These are phyloP conservation scores for Tulasnella sp. DNA, from an alignment of 768 basidiomycete species.

Conservation along the genomic window DNA sequence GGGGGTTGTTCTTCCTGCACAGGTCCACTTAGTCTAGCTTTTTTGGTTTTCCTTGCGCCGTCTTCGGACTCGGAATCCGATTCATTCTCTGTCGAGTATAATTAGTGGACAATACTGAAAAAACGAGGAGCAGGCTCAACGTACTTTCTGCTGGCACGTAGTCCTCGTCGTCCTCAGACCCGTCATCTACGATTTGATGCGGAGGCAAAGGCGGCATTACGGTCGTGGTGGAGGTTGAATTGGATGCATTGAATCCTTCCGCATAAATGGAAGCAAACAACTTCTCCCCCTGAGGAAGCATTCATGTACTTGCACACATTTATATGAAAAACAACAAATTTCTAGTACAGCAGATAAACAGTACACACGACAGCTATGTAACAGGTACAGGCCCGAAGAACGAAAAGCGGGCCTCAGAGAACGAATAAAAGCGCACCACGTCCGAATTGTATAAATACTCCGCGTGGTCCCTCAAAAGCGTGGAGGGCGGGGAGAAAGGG, in stretches of 20 bases:
- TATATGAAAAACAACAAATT: neutral
- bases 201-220: neutral
- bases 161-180: slow-evolving; percentile 8
- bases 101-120: neutral
- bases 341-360: neutral
- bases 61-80: neutral
- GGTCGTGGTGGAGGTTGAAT: neutral
- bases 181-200: neutral
- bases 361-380: neutral
- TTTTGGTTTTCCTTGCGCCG: neutral
- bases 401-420: neutral
- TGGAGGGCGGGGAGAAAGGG: neutral
- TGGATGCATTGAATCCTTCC: neutral
- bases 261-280: neutral
- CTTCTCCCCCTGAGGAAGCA: neutral
- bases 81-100: neutral
- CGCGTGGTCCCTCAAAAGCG: neutral
- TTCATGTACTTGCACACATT: neutral
- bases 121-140: neutral
- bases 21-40: neutral
- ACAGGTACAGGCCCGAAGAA: neutral
- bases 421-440: neutral
- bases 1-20: neutral
- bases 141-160: neutral
- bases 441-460: neutral